These are phyloP conservation scores for Quercus rubra DNA, from an alignment of 306 rosid species.

Conservation along the genomic window DNA sequence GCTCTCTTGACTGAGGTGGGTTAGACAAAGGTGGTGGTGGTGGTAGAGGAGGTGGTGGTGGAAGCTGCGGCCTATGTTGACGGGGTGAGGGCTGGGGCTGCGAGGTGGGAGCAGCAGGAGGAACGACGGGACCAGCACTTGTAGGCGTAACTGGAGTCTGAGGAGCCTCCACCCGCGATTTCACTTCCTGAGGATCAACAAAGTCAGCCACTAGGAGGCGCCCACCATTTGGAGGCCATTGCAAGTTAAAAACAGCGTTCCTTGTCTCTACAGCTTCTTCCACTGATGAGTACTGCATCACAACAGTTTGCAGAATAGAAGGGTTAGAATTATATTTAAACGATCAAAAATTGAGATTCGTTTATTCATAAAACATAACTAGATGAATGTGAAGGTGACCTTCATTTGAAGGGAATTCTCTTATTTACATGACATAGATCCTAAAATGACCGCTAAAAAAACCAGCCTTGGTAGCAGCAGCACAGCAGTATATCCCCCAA, in stretches of 20 bases:
- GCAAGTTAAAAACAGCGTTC: slow-evolving; percentile 84
- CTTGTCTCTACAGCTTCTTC: slow-evolving; percentile 90
- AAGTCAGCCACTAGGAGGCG: slow-evolving; percentile 77
- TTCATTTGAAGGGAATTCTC: not conserved
- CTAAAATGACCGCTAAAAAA: not conserved
- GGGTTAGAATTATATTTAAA: not conserved
- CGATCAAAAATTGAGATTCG: not conserved
- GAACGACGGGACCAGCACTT: slow-evolving; percentile 37
- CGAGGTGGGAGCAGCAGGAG: slow-evolving; percentile 33
- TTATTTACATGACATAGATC: not conserved
- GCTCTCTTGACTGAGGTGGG: slow-evolving; percentile 62
- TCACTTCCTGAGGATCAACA: slow-evolving; percentile 90
- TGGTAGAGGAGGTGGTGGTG: slow-evolving; percentile 37
- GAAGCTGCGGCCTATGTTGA: slow-evolving; percentile 29
- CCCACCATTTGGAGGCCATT: slow-evolving; percentile 98
- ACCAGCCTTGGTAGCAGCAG: not conserved
- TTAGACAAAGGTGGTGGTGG: slow-evolving; percentile 57
- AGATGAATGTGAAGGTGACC: not conserved
- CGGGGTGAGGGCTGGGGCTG: slow-evolving; percentile 44
- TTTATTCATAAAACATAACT: not conserved
- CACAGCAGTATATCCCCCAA: not conserved
- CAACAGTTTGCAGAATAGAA: not conserved
- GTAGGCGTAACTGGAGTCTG: slow-evolving; percentile 53
- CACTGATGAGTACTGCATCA: slow-evolving; percentile 67
- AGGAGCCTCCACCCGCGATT: slow-evolving; percentile 59